phyloP scores from a whole-genome alignment of 2,329 filamentous ascomycete species.

The Exophiala bonariae region DNA sequence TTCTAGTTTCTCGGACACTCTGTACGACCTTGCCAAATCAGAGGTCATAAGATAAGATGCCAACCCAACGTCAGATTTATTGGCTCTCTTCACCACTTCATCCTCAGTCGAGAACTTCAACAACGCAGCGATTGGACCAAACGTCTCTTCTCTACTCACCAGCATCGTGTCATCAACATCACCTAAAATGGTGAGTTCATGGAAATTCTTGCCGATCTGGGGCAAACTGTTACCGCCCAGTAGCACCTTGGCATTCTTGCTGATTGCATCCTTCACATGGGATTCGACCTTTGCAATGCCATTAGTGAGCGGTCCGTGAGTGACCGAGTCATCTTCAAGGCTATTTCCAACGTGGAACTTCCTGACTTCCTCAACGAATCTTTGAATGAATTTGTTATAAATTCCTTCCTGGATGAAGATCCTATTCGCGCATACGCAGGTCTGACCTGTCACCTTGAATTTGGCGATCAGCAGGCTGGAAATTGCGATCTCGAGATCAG shows the following conservation, averaged over 20 bases:
- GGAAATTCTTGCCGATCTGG: slow-evolving; percentile 50
- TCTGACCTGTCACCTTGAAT: slow-evolving; percentile 23
- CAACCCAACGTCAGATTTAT: slow-evolving; percentile 54
- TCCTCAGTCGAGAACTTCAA: slow-evolving; percentile 54
- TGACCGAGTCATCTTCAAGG: slow-evolving; percentile 64
- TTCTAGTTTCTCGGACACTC: slow-evolving; percentile 52
- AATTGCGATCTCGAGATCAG: slow-evolving; percentile 33
- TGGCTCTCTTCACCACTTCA: slow-evolving; percentile 58
- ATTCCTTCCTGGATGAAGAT: slow-evolving; percentile 76
- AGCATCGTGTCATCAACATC: slow-evolving; percentile 56
- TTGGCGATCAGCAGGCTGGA: slow-evolving; percentile 13
- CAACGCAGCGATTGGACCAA: slow-evolving; percentile 42
- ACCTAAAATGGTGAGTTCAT: slow-evolving; percentile 59
- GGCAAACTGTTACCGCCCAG: slow-evolving; percentile 24
- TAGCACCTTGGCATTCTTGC: slow-evolving; percentile 27
- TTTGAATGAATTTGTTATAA: slow-evolving; percentile 70
- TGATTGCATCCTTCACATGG: slow-evolving; percentile 21
- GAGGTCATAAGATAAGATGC: slow-evolving; percentile 59
- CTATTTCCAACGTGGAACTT: slow-evolving; percentile 74
- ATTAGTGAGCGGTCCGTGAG: slow-evolving; percentile 68
- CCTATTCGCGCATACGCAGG: slow-evolving; percentile 58
- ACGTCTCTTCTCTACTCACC: slow-evolving; percentile 62
- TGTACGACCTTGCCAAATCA: slow-evolving; percentile 40
- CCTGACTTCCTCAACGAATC: slow-evolving; percentile 70
- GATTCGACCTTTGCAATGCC: slow-evolving; percentile 19